Percentiles rank a stretch among this genome's conserved stretches.
Evolutionary conservation across 192 early-diverging fungal species (phyloP).

Genomic region (Diversispora eburnea): DNA sequence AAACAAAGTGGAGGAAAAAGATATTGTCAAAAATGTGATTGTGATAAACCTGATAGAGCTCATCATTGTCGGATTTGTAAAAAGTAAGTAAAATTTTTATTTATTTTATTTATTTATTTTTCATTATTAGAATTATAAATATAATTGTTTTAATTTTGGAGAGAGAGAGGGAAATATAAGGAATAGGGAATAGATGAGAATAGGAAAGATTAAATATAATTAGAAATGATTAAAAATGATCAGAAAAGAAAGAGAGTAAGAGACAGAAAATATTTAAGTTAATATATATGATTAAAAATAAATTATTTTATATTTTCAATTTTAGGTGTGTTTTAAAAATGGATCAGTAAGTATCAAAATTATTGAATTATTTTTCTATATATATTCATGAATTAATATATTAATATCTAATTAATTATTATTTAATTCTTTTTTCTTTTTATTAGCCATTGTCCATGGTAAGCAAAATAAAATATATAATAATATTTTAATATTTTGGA

Average conservation of each 20-base stretch:
- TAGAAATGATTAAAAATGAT: too few relatives aligned
- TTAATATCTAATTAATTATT: too few relatives aligned
- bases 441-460: slow-evolving; percentile 42
- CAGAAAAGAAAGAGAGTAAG: too few relatives aligned
- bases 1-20: slow-evolving; percentile 42
- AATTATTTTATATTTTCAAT: not conserved
- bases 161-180: too few relatives aligned
- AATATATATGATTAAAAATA: too few relatives aligned
- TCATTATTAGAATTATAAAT: too few relatives aligned
- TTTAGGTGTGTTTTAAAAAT: slow-evolving; percentile 43
- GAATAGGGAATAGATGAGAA: too few relatives aligned
- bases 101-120: too few relatives aligned
- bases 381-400: not conserved
- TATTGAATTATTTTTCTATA: not conserved
- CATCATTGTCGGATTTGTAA: slow-evolving; percentile 36
- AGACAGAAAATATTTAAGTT: too few relatives aligned
- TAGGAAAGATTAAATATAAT: too few relatives aligned
- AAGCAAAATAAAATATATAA: not conserved
- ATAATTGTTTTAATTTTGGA: too few relatives aligned
- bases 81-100: too few relatives aligned
- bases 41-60: slow-evolving; percentile 40
- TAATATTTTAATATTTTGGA: not conserved
- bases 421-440: not conserved
- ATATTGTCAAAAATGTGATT: slow-evolving; percentile 45
- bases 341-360: slow-evolving; percentile 39